A percentile compares a stretch with the other conserved stretches of the same genome.
These are phyloP conservation scores for Russula olivacea DNA, from an alignment of 768 basidiomycete species.

Conservation along the genomic window DNA sequence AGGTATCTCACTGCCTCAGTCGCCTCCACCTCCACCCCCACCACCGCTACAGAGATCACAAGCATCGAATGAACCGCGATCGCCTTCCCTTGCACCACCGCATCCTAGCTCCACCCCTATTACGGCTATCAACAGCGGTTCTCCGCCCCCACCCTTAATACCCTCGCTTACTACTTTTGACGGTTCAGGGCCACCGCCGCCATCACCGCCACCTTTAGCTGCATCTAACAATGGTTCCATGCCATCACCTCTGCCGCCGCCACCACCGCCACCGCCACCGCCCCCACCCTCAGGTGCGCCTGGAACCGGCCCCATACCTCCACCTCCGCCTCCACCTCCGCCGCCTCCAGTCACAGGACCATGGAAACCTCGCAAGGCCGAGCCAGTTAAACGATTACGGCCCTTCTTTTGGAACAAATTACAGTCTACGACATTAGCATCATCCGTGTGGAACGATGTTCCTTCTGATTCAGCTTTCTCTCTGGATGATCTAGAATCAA, in stretches of 20 bases:
- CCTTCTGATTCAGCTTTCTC: slow-evolving; percentile 42
- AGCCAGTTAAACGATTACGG: slow-evolving; percentile 57
- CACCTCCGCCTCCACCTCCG: slow-evolving; percentile 7
- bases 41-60: slow-evolving; percentile 21
- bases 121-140: neutral
- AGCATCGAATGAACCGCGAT: slow-evolving; percentile 22
- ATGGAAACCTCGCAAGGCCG: slow-evolving; percentile 33
- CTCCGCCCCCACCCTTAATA: neutral
- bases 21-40: slow-evolving; percentile 5
- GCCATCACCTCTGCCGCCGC: neutral
- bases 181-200: neutral
- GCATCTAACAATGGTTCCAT: neutral
- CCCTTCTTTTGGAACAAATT: slow-evolving; percentile 94
- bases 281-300: neutral
- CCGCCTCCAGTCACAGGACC: slow-evolving; percentile 26
- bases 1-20: neutral
- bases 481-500: slow-evolving; percentile 65
- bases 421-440: slow-evolving; percentile 34
- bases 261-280: neutral
- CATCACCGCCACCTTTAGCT: neutral
- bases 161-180: neutral
- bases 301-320: neutral
- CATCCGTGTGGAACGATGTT: slow-evolving; percentile 70
- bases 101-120: slow-evolving; percentile 25
- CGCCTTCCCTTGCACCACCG: slow-evolving; percentile 27